Conservation (phyloP, 768 basidiomycete species). For the Trametes meyenii region DNA sequence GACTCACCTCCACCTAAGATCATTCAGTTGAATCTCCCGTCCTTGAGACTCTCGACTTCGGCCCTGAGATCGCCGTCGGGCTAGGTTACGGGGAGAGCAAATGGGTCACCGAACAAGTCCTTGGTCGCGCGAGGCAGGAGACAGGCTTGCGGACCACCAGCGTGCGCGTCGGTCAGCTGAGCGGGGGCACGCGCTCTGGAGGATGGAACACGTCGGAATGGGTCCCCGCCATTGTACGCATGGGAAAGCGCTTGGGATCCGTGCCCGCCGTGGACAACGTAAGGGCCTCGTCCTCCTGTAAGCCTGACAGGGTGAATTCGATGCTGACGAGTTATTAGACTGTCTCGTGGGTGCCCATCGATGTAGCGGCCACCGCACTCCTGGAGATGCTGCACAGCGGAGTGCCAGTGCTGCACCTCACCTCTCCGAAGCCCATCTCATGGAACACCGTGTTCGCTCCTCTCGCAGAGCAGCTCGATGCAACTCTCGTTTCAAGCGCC, state of each 20-base stretch:
- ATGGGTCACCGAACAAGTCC: constrained; percentile 46
- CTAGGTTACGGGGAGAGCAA: constrained; percentile 52
- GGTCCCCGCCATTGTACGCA: constrained; percentile 44
- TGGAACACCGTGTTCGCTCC: constrained; percentile 38
- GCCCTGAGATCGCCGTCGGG: constrained; percentile 40
- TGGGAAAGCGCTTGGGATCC: constrained; percentile 34
- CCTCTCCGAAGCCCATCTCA: constrained; percentile 40
- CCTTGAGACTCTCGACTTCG: constrained; percentile 13
- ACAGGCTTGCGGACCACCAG: constrained; percentile 41
- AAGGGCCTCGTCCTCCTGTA: constrained; percentile 15
- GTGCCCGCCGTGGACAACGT: constrained; percentile 39
- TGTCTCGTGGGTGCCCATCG: constrained; percentile 47
- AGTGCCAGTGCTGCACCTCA: constrained; percentile 38
- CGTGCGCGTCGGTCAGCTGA: constrained; percentile 50
- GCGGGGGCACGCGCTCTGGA: constrained; percentile 42
- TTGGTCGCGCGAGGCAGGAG: constrained; percentile 33
- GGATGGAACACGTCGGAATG: constrained; percentile 50
- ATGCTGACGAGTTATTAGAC: constrained; percentile 27
- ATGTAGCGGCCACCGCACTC: constrained; percentile 40
- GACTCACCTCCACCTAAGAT: not conserved
- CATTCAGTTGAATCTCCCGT: not conserved
- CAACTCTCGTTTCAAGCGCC: constrained; percentile 37
- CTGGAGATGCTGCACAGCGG: constrained; percentile 32
- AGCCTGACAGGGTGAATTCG: not conserved
- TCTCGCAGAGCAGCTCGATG: constrained; percentile 24